Evolutionary conservation across 192 early-diverging fungal species (phyloP), one percentile per base, ranked within the genome.

Genomic region (Podila epicladia): DNA sequence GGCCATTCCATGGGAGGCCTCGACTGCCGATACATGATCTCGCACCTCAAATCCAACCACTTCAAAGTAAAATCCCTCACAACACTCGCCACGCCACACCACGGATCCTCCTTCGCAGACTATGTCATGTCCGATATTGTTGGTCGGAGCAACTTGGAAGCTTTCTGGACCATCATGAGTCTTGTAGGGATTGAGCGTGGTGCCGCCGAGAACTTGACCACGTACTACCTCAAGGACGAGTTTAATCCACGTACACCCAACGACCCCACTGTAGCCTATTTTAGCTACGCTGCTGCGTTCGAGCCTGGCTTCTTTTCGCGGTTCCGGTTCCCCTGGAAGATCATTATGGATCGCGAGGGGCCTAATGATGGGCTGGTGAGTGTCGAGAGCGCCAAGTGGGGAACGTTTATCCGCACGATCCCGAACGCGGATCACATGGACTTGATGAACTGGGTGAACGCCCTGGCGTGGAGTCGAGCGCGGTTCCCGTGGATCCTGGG

Each of bases 1-100:
- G 41, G 92, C 1, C 96, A 98, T 75, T 98, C 95, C 32, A 97
- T 98, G 94, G 92, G 97, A 37, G 96, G 97, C 8, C 90, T 99
- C 20, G 97, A 99, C 78, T 94, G 94, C 65, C 89, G 97, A 68
- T 97, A 96, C 82, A 69, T 99, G 41, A 91, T 99, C 58, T 86
- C 94, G 12, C 95, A 96, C 72, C 83, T 97, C 38, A 85, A 88
- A 26, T 87, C 91, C 13, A 83, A 86, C 58, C 72, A 87, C 32
- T 96, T 93, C 77, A 75, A 82, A 24, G 89, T 96, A 12, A 87
- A 80, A 24, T 95, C 96, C 8, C 84, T 99, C 60, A 96, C 97
- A 3, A 99, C 96, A 0, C 84, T 99, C 31, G 93, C 92, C 22
- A 99, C 97, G 9, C 97, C 97, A 53, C 97, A 99, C 80, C 92